These are phyloP conservation scores for Fraxinus pennsylvanica DNA, from an alignment of 257 asterid species.

Conservation along the genomic window DNA sequence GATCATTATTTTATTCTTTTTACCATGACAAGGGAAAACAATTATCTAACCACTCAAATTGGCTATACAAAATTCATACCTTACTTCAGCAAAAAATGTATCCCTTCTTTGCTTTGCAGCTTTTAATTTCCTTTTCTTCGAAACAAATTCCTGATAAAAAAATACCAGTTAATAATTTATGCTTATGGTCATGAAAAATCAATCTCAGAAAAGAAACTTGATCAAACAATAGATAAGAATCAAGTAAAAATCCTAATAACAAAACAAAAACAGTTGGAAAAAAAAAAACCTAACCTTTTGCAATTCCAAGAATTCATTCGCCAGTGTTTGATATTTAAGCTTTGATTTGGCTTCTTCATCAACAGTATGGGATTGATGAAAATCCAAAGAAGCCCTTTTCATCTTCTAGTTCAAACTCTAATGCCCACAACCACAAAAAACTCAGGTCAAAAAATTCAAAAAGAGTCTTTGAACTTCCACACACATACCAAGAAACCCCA, in stretches of 20 bases:
- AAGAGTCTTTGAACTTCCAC: neutral
- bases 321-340: conserved; percentile 44
- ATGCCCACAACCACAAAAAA: neutral
- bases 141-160: conserved; percentile 44
- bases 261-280: no score
- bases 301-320: conserved; percentile 49
- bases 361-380: conserved; percentile 28
- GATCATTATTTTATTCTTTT: neutral
- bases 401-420: conserved; percentile 25
- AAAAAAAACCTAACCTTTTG: conserved; percentile 47
- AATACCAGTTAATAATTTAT: neutral
- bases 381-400: conserved; percentile 47
- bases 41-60: neutral
- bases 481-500: conserved; percentile 11
- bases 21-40: neutral
- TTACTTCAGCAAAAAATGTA: conserved; percentile 39
- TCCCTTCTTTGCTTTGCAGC: conserved; percentile 46
- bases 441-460: conserved; percentile 6
- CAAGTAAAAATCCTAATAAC: neutral
- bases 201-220: neutral
- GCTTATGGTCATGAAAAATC: neutral
- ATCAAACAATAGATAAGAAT: neutral
- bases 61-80: conserved; percentile 32
- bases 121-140: conserved; percentile 53
- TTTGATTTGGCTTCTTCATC: conserved; percentile 35